phyloP scores from a whole-genome alignment of 176 grass and related monocot genomes.

The Aegilops longissima region DNA sequence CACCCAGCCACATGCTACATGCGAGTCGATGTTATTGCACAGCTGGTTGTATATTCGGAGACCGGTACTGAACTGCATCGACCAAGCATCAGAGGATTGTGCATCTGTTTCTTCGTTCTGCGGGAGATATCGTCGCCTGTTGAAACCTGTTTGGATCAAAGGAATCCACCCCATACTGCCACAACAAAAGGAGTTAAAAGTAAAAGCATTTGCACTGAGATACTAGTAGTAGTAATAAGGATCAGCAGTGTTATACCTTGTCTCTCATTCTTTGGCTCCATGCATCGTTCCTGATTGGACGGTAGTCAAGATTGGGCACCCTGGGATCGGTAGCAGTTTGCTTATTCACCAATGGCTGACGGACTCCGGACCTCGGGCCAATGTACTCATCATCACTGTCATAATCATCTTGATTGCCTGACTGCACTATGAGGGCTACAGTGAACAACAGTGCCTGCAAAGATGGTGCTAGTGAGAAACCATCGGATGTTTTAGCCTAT shows the following conservation, averaged over 20 bases:
- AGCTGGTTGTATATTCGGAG: conserved; percentile 6
- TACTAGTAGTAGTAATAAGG: neutral
- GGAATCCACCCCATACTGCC: conserved; percentile 79
- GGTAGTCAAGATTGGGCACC: conserved; percentile 78
- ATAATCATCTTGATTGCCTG: conserved; percentile 64
- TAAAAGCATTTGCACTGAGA: neutral
- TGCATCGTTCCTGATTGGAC: conserved; percentile 78
- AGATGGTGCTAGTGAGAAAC: neutral
- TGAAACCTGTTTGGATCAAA: conserved; percentile 60
- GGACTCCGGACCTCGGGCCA: conserved; percentile 31
- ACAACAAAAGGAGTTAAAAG: conserved; percentile 19
- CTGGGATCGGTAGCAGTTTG: conserved; percentile 47
- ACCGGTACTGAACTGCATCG: neutral
- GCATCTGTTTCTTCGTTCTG: conserved; percentile 51
- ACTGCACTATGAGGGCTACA: conserved; percentile 74
- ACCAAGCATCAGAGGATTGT: conserved; percentile 52
- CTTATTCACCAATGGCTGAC: conserved; percentile 68
- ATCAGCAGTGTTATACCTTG: conserved; percentile 42
- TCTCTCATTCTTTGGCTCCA: conserved; percentile 97
- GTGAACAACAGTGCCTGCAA: conserved; percentile 76
- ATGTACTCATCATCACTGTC: conserved; percentile 85
- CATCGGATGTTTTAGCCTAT: neutral
- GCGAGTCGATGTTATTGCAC: neutral
- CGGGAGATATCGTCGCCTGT: conserved; percentile 46
- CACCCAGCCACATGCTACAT: neutral